phyloP scores from a whole-genome alignment of 2,329 filamentous ascomycete genomes.

The Cladosporium cucumerinum region DNA sequence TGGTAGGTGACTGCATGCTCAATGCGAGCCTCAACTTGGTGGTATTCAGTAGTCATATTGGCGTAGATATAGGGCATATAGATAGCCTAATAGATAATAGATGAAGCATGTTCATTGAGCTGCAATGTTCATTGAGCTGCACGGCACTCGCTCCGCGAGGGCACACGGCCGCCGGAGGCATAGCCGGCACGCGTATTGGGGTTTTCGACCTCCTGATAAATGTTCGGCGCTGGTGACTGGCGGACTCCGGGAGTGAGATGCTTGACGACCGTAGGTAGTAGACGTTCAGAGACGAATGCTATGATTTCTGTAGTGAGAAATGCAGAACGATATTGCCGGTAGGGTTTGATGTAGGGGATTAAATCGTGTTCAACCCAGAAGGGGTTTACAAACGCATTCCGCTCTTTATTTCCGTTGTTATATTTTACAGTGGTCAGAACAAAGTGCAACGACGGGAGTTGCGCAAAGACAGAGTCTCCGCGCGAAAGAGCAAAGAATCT shows the following conservation, averaged over 20 bases:
- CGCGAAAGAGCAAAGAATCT: neutral
- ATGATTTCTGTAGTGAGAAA: neutral
- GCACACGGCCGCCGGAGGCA: too few relatives aligned
- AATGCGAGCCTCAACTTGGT: too few relatives aligned
- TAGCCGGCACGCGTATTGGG: too few relatives aligned
- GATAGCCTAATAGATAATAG: too few relatives aligned
- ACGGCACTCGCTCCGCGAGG: too few relatives aligned
- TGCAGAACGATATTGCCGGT: neutral
- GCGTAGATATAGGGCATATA: too few relatives aligned
- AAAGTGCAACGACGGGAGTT: neutral
- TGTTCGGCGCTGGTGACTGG: neutral
- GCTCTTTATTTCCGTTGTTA: neutral
- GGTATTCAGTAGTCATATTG: too few relatives aligned
- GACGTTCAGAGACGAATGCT: neutral
- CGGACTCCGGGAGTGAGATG: neutral
- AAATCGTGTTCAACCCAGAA: neutral
- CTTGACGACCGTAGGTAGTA: neutral
- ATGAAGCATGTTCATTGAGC: too few relatives aligned
- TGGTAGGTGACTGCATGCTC: too few relatives aligned
- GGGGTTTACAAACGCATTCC: neutral
- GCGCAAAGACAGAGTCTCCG: neutral
- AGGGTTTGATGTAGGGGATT: neutral
- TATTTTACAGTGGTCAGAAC: neutral
- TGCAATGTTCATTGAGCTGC: too few relatives aligned
- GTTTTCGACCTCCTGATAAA: neutral